Conservation (phyloP, 805 yeast species). For the Barnettozyma siamensis region DNA sequence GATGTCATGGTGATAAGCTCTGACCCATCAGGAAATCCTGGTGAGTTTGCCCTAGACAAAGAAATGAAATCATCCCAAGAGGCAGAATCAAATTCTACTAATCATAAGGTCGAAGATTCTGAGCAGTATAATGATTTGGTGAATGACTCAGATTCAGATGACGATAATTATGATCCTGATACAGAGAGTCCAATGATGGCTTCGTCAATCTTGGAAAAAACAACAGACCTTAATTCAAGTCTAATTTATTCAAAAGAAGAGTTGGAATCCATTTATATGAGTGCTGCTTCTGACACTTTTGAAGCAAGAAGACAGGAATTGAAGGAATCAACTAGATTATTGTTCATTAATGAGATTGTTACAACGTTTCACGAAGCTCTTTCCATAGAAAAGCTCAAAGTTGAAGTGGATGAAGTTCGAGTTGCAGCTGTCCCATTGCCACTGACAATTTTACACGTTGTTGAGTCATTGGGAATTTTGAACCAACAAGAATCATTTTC, state of each 20-base stretch:
- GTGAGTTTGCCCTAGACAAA: slow-evolving; percentile 10
- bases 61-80: slow-evolving; percentile 16
- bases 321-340: slow-evolving; percentile 13
- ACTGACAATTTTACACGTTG: slow-evolving; percentile 17
- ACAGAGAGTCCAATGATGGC: slow-evolving; percentile 25
- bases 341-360: slow-evolving; percentile 29
- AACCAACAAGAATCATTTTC: slow-evolving; percentile 6
- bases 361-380: slow-evolving; percentile 45
- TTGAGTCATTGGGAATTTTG: slow-evolving; percentile 23
- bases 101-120: slow-evolving; percentile 13
- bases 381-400: slow-evolving; percentile 26
- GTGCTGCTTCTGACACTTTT: slow-evolving; percentile 60
- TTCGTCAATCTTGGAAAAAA: slow-evolving; percentile 23
- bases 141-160: slow-evolving; percentile 20
- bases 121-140: slow-evolving; percentile 22
- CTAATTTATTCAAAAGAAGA: slow-evolving; percentile 63
- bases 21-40: slow-evolving; percentile 32
- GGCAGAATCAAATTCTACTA: slow-evolving; percentile 7
- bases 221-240: slow-evolving; percentile 40
- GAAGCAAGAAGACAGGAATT: slow-evolving; percentile 15
- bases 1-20: slow-evolving; percentile 37
- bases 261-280: slow-evolving; percentile 72
- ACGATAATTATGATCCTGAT: slow-evolving; percentile 11
- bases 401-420: slow-evolving; percentile 33
- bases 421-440: slow-evolving; percentile 36